phyloP scores from a whole-genome alignment of 148 eudicot species.

The Rhododendron simsii region DNA sequence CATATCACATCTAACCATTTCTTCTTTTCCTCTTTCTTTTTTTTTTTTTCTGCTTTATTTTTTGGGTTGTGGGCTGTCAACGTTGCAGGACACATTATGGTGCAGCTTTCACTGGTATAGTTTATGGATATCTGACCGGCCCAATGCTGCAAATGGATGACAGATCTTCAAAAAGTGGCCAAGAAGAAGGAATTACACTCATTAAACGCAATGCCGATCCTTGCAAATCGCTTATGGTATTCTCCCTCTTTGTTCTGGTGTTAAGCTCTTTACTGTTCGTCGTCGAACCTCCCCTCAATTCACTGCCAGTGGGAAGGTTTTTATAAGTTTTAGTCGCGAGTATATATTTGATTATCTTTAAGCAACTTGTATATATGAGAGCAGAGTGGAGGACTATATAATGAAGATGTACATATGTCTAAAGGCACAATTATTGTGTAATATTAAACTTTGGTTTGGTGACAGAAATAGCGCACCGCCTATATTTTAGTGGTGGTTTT shows the following conservation, averaged over 20 bases:
- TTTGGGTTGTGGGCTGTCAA: not conserved
- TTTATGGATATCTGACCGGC: conserved; percentile 53
- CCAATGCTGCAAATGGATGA: conserved; percentile 49
- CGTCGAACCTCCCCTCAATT: conserved; percentile 38
- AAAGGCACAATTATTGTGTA: not conserved
- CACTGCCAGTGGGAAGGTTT: not conserved
- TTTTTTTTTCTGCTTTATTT: not conserved
- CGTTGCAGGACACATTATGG: conserved; percentile 61
- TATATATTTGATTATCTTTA: not conserved
- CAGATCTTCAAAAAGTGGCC: conserved; percentile 29
- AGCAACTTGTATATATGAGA: not conserved
- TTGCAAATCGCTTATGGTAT: conserved; percentile 55
- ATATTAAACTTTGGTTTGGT: not conserved
- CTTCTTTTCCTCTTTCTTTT: not conserved
- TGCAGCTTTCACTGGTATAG: conserved; percentile 58
- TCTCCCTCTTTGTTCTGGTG: conserved; percentile 42
- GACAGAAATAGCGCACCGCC: not conserved
- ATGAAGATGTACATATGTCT: not conserved
- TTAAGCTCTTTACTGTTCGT: conserved; percentile 39
- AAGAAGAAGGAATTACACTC: conserved; percentile 52
- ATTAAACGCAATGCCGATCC: conserved; percentile 40
- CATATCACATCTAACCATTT: not conserved
- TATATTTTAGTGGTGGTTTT: not conserved
- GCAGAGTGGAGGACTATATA: not conserved
- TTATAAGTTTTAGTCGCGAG: not conserved